These are phyloP conservation scores for Boletus nobilissimus DNA, from an alignment of 1,284 basidiomycete genomes.

Conservation along the genomic window DNA sequence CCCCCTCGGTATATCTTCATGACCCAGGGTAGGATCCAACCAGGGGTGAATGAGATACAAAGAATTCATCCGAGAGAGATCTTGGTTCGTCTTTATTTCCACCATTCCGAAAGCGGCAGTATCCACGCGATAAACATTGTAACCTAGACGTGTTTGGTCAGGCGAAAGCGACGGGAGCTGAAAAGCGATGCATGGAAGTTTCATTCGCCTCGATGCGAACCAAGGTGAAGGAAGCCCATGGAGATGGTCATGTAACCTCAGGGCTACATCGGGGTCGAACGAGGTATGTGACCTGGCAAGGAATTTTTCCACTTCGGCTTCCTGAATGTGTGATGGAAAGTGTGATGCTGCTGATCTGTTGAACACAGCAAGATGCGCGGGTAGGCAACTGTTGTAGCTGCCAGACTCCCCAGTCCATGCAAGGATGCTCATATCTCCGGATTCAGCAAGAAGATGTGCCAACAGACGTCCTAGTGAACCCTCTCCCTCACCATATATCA, in stretches of 20 bases:
- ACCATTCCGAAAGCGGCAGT: not conserved
- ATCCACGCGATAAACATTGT: not conserved
- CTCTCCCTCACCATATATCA: not conserved
- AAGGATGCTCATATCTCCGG: not conserved
- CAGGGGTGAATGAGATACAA: not conserved
- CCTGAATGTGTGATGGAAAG: not conserved
- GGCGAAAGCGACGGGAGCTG: not conserved
- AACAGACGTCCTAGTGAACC: not conserved
- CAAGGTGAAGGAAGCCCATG: not conserved
- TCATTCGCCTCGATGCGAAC: not conserved
- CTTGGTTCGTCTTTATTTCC: not conserved
- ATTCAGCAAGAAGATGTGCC: too few relatives aligned
- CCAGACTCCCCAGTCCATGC: not conserved
- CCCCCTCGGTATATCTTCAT: not conserved
- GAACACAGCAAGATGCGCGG: not conserved
- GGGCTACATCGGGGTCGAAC: not conserved
- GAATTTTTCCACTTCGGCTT: not conserved
- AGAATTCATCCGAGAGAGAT: not conserved
- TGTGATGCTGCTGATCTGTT: not conserved
- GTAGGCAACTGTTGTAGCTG: not conserved
- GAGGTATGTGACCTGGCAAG: not conserved
- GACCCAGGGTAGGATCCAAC: not conserved
- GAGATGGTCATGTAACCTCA: not conserved
- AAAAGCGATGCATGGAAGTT: not conserved
- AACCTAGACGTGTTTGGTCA: not conserved